These are phyloP conservation scores for Enterocytospora artemiae DNA, from an alignment of 371 early-diverging fungal species.

Conservation along the genomic window DNA sequence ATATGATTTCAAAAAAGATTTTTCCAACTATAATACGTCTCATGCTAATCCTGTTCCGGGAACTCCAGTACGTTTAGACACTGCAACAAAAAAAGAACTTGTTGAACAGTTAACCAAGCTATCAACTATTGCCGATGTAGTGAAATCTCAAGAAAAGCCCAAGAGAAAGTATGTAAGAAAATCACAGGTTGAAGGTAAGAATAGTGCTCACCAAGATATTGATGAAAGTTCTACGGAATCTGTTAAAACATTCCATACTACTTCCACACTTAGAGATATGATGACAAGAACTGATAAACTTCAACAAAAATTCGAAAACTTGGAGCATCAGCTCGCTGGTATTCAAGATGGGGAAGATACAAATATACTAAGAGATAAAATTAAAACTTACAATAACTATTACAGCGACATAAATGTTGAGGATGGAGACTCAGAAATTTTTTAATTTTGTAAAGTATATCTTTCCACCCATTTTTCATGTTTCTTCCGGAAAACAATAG, in stretches of 20 bases:
- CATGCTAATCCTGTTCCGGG: no score
- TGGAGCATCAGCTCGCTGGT: conserved; percentile 52
- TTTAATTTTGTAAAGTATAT: conserved; percentile 25
- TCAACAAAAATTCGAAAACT: conserved; percentile 50
- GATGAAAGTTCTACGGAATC: conserved; percentile 27
- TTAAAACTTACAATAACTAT: conserved; percentile 32
- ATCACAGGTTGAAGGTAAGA: background rate
- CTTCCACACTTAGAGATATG: conserved; percentile 56
- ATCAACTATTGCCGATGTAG: no score
- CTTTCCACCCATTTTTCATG: conserved; percentile 24
- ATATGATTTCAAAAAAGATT: no score
- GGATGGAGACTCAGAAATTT: conserved; percentile 44
- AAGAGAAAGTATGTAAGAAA: no score
- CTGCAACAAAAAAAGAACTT: no score
- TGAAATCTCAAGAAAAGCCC: no score
- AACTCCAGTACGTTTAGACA: no score
- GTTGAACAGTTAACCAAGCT: no score
- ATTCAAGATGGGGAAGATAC: conserved; percentile 42
- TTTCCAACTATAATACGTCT: no score
- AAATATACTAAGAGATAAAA: conserved; percentile 38
- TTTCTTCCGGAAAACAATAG: conserved; percentile 53
- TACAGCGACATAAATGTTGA: conserved; percentile 43
- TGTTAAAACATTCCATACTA: conserved; percentile 44
- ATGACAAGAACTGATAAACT: conserved; percentile 51
- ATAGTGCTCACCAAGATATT: background rate